Evolutionary conservation across 2,329 filamentous ascomycete genomes (phyloP).

Genomic region (Graphilbum ipis-grandicollis): DNA sequence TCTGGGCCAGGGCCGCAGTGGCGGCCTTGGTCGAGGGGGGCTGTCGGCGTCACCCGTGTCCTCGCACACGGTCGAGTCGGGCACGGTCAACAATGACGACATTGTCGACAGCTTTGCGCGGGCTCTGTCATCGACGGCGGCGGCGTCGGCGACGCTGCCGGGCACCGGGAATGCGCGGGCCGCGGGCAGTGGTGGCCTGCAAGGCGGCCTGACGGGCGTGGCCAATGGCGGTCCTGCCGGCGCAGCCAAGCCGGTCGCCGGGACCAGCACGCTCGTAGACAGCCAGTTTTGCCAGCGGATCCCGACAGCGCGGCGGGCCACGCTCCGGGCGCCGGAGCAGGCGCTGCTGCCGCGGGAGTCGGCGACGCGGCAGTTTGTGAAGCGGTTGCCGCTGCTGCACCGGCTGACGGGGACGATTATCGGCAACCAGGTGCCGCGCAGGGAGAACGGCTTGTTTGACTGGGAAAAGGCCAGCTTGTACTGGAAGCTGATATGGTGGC

Average conservation of each 20-base stretch:
- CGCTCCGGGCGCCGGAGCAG: constrained; percentile 50
- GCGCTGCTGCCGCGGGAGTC: constrained; percentile 54
- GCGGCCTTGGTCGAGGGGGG: too few species aligned
- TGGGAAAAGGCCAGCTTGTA: constrained; percentile 49
- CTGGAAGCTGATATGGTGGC: constrained; percentile 49
- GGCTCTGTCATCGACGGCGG: constrained; percentile 6
- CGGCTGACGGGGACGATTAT: constrained; percentile 62
- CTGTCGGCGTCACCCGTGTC: too few species aligned
- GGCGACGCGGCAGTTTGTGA: constrained; percentile 43
- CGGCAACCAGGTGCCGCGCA: constrained; percentile 56
- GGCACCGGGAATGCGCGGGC: constrained; percentile 5
- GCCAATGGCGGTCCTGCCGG: constrained; percentile 12
- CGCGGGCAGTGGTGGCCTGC: background rate
- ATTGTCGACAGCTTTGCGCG: background rate
- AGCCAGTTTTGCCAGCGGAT: constrained; percentile 39
- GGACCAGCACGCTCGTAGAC: too few species aligned
- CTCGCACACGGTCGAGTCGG: constrained; percentile 39
- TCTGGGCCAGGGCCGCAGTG: constrained; percentile 11
- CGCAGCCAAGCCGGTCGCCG: too few species aligned
- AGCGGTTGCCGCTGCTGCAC: constrained; percentile 49
- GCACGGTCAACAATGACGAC: constrained; percentile 27
- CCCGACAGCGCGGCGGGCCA: constrained; percentile 46
- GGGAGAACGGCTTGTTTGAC: constrained; percentile 62
- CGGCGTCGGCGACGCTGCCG: constrained; percentile 28
- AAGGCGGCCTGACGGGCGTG: constrained; percentile 1